phyloP scores from a whole-genome alignment of 768 basidiomycete genomes.

The Pleurotus cornucopiae region DNA sequence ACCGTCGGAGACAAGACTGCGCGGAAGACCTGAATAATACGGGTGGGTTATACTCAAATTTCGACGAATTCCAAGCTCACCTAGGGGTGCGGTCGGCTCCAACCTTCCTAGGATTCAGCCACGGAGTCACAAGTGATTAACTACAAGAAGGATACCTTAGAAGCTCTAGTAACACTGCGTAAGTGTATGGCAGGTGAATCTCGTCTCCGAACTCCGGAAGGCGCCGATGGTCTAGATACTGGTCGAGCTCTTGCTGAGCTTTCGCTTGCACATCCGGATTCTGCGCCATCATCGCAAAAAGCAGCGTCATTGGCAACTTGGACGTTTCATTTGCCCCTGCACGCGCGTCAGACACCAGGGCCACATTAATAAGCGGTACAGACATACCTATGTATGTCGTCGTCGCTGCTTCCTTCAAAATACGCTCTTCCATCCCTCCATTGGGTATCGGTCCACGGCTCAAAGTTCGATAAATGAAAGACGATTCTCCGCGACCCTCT shows the following conservation, averaged over 20 bases:
- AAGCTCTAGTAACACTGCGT: constrained; percentile 32
- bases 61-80: background rate
- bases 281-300: constrained; percentile 34
- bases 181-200: constrained; percentile 31
- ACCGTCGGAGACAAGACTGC: constrained; percentile 33
- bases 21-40: constrained; percentile 23
- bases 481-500: too few relatives aligned
- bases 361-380: background rate
- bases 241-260: constrained; percentile 35
- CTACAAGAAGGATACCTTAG: constrained; percentile 26
- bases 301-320: constrained; percentile 16
- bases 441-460: too few relatives aligned
- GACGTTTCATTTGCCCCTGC: too few relatives aligned
- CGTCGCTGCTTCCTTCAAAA: constrained; percentile 34
- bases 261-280: constrained; percentile 32
- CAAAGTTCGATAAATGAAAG: too few relatives aligned
- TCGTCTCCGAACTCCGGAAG: constrained; percentile 35
- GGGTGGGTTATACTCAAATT: too few relatives aligned
- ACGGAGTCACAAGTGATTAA: constrained; percentile 13
- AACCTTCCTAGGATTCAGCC: background rate
- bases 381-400: constrained; percentile 28
- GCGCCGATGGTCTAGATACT: constrained; percentile 22
- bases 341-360: too few relatives aligned
- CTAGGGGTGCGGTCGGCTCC: background rate
- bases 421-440: constrained; percentile 1